Base-by-base conservation (phyloP, 352 stramenopile species). In the Halophytophthora batemanensis region DNA sequence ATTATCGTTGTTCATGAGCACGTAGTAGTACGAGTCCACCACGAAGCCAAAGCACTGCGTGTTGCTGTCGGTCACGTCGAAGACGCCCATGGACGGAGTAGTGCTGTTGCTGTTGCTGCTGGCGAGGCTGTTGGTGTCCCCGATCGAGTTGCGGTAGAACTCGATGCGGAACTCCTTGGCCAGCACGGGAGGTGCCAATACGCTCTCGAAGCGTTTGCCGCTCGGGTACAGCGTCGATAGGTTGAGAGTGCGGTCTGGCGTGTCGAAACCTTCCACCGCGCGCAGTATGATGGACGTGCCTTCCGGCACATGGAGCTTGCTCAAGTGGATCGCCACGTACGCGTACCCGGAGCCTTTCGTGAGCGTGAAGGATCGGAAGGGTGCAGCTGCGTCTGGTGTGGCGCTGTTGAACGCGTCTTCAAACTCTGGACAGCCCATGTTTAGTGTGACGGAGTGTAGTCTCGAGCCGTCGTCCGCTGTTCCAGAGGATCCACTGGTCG, bases 121-220 rank as follows among this genome's bases (percentile, higher is more conserved):
- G 18, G 45, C 38, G 19, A 21, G 45, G 36, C 64, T 59, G 37
- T 2, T 15, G 31, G 50, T 69, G 6, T 48, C n/a, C n/a, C n/a
- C n/a, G n/a, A n/a, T 47, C 21, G n/a, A n/a, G 22, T 70, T 48
- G 19, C 73, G 66, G 45, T 87, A 85, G 33, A 85, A 68, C 45
- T 87, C 76, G 29, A 85, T 45, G 8, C 68, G 68, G 14, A 87
- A 69, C 44, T 87, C 69, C 45, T 77, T 81, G 5, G 76, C 61
- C 1, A 77, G 48, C 8, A 87, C 17, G 8, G 69, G 61, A 3
- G 63, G 47, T 36, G 73, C 57, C 17, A 55, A 46, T 2, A 82
- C 56, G 33, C 71, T 45, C 39, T 46, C 25, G 45, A 74, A 68
- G 11, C 45, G 14, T 17, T 31, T 18, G 2, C 64, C 69, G 25